phyloP scores from a whole-genome alignment of 305 asterid species.

The Plantago rigida region DNA sequence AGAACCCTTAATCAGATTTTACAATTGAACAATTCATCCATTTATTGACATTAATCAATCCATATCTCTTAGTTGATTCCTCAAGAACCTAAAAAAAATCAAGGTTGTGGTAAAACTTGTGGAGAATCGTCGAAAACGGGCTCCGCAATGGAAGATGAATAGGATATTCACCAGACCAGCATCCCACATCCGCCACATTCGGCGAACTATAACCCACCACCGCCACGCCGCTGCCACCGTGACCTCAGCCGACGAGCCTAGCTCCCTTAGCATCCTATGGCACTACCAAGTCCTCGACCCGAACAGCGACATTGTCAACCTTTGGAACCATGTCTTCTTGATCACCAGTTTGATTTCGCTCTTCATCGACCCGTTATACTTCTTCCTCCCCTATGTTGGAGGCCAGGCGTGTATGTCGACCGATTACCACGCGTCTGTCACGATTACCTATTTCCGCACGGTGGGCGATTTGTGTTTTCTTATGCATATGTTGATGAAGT shows the following conservation, averaged over 20 bases:
- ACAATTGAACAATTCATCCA: not conserved
- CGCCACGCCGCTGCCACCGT: constrained; percentile 20
- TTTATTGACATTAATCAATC: too few relatives aligned
- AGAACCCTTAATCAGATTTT: constrained; percentile 3
- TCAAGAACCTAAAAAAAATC: too few relatives aligned
- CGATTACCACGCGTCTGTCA: constrained; percentile 39
- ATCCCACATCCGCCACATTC: constrained; percentile 68
- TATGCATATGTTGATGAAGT: constrained; percentile 69
- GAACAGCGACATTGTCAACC: constrained; percentile 69
- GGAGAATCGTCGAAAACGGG: constrained; percentile 40
- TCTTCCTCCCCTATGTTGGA: constrained; percentile 60
- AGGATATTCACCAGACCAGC: constrained; percentile 64
- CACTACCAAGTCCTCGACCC: constrained; percentile 73
- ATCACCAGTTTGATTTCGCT: constrained; percentile 60
- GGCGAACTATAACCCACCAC: constrained; percentile 41
- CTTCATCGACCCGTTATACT: constrained; percentile 79
- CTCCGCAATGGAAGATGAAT: constrained; percentile 97
- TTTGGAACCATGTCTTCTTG: constrained; percentile 83
- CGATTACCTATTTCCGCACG: constrained; percentile 50
- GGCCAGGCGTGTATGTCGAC: constrained; percentile 57
- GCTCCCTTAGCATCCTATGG: constrained; percentile 55
- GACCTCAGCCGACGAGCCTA: constrained; percentile 35
- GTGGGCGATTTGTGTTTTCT: constrained; percentile 54
- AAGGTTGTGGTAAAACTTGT: not conserved
- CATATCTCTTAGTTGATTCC: too few relatives aligned